A percentile compares a stretch with the other conserved stretches of the same genome.
Evolutionary conservation across 2,329 filamentous ascomycete genomes (phyloP).

Genomic region (Xylariaceae sp.): DNA sequence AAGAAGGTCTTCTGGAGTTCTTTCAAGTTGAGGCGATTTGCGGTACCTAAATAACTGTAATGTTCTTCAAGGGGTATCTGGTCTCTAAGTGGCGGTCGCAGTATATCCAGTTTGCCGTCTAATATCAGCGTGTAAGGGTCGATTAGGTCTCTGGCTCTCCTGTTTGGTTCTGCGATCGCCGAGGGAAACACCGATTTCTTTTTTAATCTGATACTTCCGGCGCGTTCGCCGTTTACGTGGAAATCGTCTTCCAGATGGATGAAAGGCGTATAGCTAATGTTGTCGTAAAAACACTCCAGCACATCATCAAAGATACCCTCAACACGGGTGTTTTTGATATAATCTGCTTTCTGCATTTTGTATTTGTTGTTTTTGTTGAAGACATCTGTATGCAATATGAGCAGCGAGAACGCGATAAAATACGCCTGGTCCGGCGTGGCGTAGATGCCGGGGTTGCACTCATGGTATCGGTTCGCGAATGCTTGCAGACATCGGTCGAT

Average conservation of each 20-base stretch:
- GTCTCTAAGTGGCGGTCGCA: conserved; percentile 85
- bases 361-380: conserved; percentile 99
- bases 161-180: conserved; percentile 57
- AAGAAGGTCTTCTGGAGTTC: conserved; percentile 85
- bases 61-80: conserved; percentile 88
- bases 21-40: conserved; percentile 68
- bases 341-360: conserved; percentile 96
- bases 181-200: conserved; percentile 65
- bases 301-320: conserved; percentile 93
- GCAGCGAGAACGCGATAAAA: conserved; percentile 92
- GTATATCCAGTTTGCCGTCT: conserved; percentile 75
- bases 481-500: conserved; percentile 92
- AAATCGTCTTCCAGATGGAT: conserved; percentile 94
- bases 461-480: conserved; percentile 94
- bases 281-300: conserved; percentile 95
- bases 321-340: conserved; percentile 87
- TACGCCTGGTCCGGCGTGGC: conserved; percentile 90
- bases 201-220: conserved; percentile 64
- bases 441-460: conserved; percentile 97
- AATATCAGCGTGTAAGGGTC: conserved; percentile 94
- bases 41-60: conserved; percentile 80
- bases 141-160: conserved; percentile 74
- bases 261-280: conserved; percentile 96
- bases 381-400: conserved; percentile 96
- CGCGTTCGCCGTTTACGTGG: conserved; percentile 69